These are phyloP conservation scores for Metschnikowia proteae DNA, from an alignment of 805 yeast species.

Conservation along the genomic window DNA sequence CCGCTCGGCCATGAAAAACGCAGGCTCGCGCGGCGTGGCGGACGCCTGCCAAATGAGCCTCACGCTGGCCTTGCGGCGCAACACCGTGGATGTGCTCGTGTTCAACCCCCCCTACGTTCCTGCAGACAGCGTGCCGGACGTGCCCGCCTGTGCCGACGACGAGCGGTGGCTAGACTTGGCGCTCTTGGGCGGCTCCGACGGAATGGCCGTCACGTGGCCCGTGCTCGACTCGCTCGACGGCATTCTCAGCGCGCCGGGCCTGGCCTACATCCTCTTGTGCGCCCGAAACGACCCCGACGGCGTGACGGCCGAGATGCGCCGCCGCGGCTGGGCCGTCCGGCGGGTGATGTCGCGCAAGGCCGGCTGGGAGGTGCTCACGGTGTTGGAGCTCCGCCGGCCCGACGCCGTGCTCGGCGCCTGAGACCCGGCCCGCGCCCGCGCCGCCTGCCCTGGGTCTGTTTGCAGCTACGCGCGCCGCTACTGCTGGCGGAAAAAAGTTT, in stretches of 20 bases:
- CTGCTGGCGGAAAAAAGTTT: constrained; percentile 3
- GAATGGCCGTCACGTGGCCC: constrained; percentile 78
- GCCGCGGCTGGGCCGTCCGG: constrained; percentile 50
- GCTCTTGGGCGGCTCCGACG: constrained; percentile 81
- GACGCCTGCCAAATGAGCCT: constrained; percentile 53
- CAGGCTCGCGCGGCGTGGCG: constrained; percentile 1
- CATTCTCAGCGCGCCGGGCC: constrained; percentile 56
- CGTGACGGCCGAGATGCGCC: constrained; percentile 48
- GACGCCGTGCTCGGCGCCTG: too few species aligned
- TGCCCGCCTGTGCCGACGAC: constrained; percentile 46
- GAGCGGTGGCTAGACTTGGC: constrained; percentile 85
- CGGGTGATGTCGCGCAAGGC: constrained; percentile 70
- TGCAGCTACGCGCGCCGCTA: neutral
- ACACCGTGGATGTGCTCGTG: constrained; percentile 63
- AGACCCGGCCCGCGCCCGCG: too few species aligned
- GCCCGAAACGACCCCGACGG: constrained; percentile 79
- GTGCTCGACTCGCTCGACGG: constrained; percentile 53
- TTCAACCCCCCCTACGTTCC: constrained; percentile 99
- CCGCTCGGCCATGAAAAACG: constrained; percentile 15
- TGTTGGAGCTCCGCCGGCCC: constrained; percentile 50
- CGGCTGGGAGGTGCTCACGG: constrained; percentile 91
- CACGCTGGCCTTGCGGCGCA: constrained; percentile 43
- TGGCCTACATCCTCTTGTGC: constrained; percentile 86
- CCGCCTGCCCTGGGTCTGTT: too few species aligned
- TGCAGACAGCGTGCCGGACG: constrained; percentile 63